Evolutionary conservation across 345 rosid species (phyloP).

Genomic region (Brassica nigra): DNA sequence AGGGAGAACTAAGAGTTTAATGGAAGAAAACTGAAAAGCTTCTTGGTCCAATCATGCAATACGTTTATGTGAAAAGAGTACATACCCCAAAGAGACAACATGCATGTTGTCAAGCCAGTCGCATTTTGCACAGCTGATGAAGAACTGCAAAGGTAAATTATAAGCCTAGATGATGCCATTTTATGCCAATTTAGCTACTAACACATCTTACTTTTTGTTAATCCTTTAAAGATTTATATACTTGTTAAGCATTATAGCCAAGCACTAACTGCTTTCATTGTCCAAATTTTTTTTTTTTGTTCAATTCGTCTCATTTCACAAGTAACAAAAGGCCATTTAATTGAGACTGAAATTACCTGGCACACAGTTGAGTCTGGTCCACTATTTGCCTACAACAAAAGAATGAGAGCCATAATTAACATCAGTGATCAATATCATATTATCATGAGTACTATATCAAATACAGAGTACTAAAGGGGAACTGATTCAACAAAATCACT

Average conservation of each 20-base stretch:
- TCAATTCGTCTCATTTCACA: no score
- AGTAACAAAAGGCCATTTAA: background rate
- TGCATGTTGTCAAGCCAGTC: conserved; percentile 99
- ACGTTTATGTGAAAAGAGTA: conserved; percentile 13
- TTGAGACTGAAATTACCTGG: conserved; percentile 56
- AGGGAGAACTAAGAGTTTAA: background rate
- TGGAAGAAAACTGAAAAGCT: conserved; percentile 2
- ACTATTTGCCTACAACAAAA: conserved; percentile 70
- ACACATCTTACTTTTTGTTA: no score
- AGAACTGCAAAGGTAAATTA: conserved; percentile 64
- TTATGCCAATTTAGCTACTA: no score
- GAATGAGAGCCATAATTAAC: background rate
- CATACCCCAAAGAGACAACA: conserved; percentile 97
- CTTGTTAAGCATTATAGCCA: no score
- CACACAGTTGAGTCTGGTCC: conserved; percentile 86
- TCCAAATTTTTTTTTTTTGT: no score
- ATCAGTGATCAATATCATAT: no score
- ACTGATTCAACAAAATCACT: no score
- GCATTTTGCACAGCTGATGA: conserved; percentile 89
- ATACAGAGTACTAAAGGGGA: no score
- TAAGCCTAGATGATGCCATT: background rate
- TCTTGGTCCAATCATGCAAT: background rate
- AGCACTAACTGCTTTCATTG: no score
- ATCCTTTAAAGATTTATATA: no score
- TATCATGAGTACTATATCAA: no score